A percentile compares a stretch with the other conserved stretches of the same genome.
phyloP scores from a whole-genome alignment of 2,329 filamentous ascomycete genomes.

The Akanthomyces dipterigenus region DNA sequence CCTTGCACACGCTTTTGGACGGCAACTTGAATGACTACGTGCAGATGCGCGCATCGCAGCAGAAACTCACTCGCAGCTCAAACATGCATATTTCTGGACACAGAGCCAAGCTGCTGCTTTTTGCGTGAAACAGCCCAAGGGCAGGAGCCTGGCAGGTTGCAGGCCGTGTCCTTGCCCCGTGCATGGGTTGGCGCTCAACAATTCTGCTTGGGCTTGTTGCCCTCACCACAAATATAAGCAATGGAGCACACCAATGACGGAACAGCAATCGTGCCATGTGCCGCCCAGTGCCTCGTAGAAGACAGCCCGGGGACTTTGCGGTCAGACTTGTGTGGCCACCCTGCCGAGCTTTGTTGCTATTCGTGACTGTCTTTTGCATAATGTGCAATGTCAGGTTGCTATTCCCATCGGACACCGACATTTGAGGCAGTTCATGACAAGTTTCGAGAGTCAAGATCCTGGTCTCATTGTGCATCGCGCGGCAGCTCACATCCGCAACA shows the following conservation, averaged over 20 bases:
- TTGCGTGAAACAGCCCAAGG: background rate
- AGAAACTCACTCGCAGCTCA: background rate
- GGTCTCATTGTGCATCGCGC: background rate
- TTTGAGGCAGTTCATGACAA: background rate
- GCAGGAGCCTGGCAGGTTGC: background rate
- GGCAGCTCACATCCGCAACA: background rate
- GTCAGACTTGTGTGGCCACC: background rate
- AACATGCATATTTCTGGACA: background rate
- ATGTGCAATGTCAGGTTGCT: too few species aligned
- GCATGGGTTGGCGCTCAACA: background rate
- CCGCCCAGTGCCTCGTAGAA: too few species aligned
- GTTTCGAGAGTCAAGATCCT: background rate
- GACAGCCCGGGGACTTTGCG: background rate
- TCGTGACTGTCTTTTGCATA: background rate
- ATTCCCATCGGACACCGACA: background rate
- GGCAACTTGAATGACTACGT: too few species aligned
- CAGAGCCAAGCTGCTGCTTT: background rate
- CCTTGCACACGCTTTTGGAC: too few species aligned
- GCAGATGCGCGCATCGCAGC: background rate
- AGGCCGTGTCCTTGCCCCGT: background rate
- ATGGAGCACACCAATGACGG: background rate
- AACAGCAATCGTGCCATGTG: conserved; percentile 4
- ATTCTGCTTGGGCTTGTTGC: background rate
- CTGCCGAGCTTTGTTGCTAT: background rate
- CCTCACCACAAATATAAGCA: background rate